phyloP scores from a whole-genome alignment of 495 filamentous ascomycete species.

The Annulohypoxylon bovei region DNA sequence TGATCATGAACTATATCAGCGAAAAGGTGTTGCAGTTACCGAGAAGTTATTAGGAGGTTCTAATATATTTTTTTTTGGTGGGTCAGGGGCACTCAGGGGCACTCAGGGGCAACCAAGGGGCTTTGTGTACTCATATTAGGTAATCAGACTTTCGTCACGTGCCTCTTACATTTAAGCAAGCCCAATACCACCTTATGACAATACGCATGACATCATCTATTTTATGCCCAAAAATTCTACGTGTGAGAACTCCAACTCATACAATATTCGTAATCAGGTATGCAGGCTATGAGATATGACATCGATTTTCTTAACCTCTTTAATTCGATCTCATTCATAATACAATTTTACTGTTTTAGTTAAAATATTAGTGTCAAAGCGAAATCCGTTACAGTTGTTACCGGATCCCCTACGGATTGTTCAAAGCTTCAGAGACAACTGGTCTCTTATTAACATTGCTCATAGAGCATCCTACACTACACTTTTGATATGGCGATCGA shows the following conservation, averaged over 20 bases:
- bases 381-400: background rate
- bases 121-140: too few relatives aligned
- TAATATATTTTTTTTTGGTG: too few relatives aligned
- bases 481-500: background rate
- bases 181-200: background rate
- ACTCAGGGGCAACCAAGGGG: too few relatives aligned
- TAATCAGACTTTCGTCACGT: too few relatives aligned
- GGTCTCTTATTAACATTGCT: background rate
- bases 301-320: background rate
- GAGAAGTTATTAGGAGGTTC: conserved; percentile 61
- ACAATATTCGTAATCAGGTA: background rate
- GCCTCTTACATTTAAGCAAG: too few relatives aligned
- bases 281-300: background rate
- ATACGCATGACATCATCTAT: background rate
- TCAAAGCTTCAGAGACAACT: background rate
- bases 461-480: background rate
- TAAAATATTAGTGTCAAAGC: background rate
- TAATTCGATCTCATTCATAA: background rate
- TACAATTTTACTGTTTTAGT: background rate
- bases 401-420: background rate
- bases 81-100: too few relatives aligned
- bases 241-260: background rate
- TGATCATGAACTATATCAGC: conserved; percentile 82
- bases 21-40: conserved; percentile 74
- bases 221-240: background rate